These are phyloP conservation scores for Hemileccinum impolitum DNA, from an alignment of 768 basidiomycete species.

Conservation along the genomic window DNA sequence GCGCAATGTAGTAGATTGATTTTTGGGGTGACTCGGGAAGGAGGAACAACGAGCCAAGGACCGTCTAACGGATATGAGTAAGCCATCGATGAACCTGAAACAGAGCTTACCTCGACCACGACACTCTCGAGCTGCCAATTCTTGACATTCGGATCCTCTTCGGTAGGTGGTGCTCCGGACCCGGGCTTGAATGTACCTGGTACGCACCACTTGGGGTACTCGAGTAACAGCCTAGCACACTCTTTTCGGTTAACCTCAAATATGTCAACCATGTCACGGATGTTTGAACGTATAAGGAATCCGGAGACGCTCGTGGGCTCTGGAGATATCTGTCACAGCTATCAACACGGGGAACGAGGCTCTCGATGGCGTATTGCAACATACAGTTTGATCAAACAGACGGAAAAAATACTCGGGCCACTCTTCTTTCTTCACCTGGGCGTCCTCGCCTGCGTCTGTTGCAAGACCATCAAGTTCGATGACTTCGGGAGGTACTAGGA, in stretches of 20 bases:
- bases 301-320: slow-evolving; percentile 71
- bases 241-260: slow-evolving; percentile 98
- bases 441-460: slow-evolving; percentile 66
- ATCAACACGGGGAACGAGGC: neutral
- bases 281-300: slow-evolving; percentile 70
- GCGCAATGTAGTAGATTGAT: slow-evolving; percentile 78
- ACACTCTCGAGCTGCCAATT: slow-evolving; percentile 89
- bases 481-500: slow-evolving; percentile 85
- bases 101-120: slow-evolving; percentile 66
- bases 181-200: slow-evolving; percentile 83
- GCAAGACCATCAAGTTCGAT: slow-evolving; percentile 75
- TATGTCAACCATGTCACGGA: slow-evolving; percentile 79
- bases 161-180: slow-evolving; percentile 53
- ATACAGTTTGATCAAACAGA: slow-evolving; percentile 60
- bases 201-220: slow-evolving; percentile 80
- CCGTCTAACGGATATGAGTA: slow-evolving; percentile 42
- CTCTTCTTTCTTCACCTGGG: slow-evolving; percentile 75
- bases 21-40: slow-evolving; percentile 77
- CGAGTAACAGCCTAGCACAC: slow-evolving; percentile 80
- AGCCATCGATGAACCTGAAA: neutral
- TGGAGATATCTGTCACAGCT: slow-evolving; percentile 60
- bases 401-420: slow-evolving; percentile 72
- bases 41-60: slow-evolving; percentile 70
- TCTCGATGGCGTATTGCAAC: slow-evolving; percentile 7
- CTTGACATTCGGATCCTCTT: slow-evolving; percentile 53